Percentiles rank a stretch among this genome's conserved stretches.
Evolutionary conservation across 75 land plant species (phyloP).

Genomic region (Ceratopteris richardii): DNA sequence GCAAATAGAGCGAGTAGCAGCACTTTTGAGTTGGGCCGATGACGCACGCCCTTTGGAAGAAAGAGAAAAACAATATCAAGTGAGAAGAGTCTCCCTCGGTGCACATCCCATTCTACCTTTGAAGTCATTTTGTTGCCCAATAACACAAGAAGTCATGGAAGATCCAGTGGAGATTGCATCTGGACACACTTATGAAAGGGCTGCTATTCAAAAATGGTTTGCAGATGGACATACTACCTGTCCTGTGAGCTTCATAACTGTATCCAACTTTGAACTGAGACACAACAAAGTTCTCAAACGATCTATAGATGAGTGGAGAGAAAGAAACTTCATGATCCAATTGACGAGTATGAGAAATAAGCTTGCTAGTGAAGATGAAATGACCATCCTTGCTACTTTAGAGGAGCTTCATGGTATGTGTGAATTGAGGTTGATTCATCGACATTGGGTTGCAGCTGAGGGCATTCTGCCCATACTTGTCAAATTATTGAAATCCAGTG

Average conservation of each 20-base stretch:
- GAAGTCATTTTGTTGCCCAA: conserved; percentile 61
- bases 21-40: conserved; percentile 46
- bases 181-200: conserved; percentile 60
- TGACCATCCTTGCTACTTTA: conserved; percentile 30
- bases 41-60: conserved; percentile 44
- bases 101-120: conserved; percentile 46
- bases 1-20: conserved; percentile 56
- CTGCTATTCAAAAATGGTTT: conserved; percentile 62
- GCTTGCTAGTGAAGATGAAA: conserved; percentile 30
- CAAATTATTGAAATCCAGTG: conserved; percentile 23
- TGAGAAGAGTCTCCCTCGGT: conserved; percentile 40
- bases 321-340: conserved; percentile 42
- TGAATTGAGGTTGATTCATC: conserved; percentile 36
- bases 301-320: conserved; percentile 72
- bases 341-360: conserved; percentile 33
- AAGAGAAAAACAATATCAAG: conserved; percentile 32
- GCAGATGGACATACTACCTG: conserved; percentile 44
- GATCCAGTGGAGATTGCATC: conserved; percentile 74
- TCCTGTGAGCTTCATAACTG: conserved; percentile 41
- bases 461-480: conserved; percentile 41
- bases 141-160: conserved; percentile 60
- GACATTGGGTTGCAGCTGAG: conserved; percentile 55
- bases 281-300: conserved; percentile 46
- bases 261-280: conserved; percentile 32
- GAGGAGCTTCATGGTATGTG: conserved; percentile 29